Base-by-base conservation (phyloP, 768 basidiomycete species). In the Tylopilus rubrobrunneus region DNA sequence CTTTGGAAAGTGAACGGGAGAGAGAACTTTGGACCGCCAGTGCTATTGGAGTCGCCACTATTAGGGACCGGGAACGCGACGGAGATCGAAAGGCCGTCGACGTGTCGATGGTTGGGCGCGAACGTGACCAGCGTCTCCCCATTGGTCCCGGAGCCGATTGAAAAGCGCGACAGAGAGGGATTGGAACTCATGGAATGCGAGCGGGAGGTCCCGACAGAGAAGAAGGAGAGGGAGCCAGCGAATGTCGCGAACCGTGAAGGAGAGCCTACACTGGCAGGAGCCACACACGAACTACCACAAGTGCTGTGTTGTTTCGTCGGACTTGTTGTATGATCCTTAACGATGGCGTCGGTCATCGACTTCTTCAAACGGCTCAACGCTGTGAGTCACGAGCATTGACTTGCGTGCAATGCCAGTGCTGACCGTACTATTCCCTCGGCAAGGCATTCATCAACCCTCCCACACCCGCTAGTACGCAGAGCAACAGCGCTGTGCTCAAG, bases 1-100 rank as follows among this genome's bases (percentile, higher is more conserved):
- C 48, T 14, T 58, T 62, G 56, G 62, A 70, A 53, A 62, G 65
- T 42, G 65, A 74, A n/a, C 52, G 67, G n/a, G 63, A 68, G 43
- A 56, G 65, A 34, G 62, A 59, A 43, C 58, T 66, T 27, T 65
- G 68, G 53, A 46, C 46, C 29, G 41, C 53, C 21, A 45, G 25
- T 31, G 31, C 25, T 2, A 48, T 27, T 25, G 57, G 53, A 9
- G 41, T 36, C 28, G 53, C 56, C 29, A 40, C 55, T 58, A 49
- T 56, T 12, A 54, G 58, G 52, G 66, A 68, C 33, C 58, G 62
- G 42, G 66, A 68, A 33, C 46, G 43, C 9, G 66, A 68, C 46
- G 59, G 62, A 44, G 58, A 62, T 45, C 62, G 60, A 29, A 64
- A 51, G 39, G 28, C 23, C 7, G 21, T 57, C 23, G 65, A 66